phyloP scores from a whole-genome alignment of 1,284 basidiomycete genomes.

The Ceratobasidium sp. region DNA sequence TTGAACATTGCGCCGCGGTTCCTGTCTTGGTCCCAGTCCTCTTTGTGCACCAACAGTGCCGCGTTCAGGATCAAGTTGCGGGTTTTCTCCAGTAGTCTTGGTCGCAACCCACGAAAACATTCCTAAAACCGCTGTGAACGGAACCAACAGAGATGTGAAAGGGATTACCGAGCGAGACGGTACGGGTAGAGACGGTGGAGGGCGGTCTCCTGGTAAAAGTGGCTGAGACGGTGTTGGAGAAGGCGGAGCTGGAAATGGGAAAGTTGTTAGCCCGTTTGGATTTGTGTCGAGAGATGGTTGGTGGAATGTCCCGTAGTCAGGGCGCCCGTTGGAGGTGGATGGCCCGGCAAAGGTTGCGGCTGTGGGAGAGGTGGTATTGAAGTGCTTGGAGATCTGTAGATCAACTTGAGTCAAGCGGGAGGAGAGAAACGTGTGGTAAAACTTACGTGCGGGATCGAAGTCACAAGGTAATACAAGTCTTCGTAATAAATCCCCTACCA shows the following conservation, averaged over 20 bases:
- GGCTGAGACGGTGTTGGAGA: constrained; percentile 26
- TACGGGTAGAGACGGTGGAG: constrained; percentile 54
- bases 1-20: constrained; percentile 1
- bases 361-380: constrained; percentile 27
- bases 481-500: constrained; percentile 63
- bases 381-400: constrained; percentile 21
- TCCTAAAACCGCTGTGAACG: constrained; percentile 23
- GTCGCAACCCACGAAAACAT: constrained; percentile 35
- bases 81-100: background rate
- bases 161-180: constrained; percentile 63
- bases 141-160: constrained; percentile 55
- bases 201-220: constrained; percentile 21
- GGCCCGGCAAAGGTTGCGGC: constrained; percentile 25
- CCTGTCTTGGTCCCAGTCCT: background rate
- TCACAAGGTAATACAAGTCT: constrained; percentile 69
- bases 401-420: background rate
- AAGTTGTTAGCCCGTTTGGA: constrained; percentile 5
- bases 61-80: background rate
- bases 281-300: constrained; percentile 15
- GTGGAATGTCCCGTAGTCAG: constrained; percentile 25
- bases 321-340: constrained; percentile 9
- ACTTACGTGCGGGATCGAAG: constrained; percentile 50
- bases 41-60: constrained; percentile 11
- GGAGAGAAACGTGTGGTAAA: background rate
- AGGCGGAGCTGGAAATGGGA: constrained; percentile 14